Evolutionary conservation across 805 yeast species (phyloP), one percentile per base, ranked within the genome.

Genomic region (Teunomyces aglyptinius): DNA sequence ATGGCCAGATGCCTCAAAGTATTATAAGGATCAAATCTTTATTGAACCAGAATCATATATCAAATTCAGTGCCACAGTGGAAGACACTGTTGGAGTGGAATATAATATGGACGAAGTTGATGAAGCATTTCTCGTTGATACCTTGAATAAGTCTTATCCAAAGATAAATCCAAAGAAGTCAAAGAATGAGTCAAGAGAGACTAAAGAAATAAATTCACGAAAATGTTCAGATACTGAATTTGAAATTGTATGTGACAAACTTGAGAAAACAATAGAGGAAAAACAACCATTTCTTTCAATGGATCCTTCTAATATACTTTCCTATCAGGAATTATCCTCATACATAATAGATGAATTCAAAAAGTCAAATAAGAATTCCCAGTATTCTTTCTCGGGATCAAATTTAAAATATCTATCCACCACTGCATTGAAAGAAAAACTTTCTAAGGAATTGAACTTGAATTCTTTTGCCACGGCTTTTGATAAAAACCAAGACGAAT

Each of bases 41-140:
- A 63, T 63, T 3, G 84, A 82, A 50, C 96, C 98, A 0, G 81
- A 81, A 16, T 75, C 86, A 8, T 92, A 90, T 62, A 87, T 94
- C 47, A 85, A 89, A 56, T 88, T 88, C 56, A 86, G 96, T 35
- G 95, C 96, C 4, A 92, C 97, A 0, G 94, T 92, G n/a, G 98
- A 94, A 60, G 98, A 94, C 62, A 87, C 96, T 18, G 76, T 82
- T 15, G 97, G 97, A 1, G 82, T 86, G 39, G 82, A 82, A 15
- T 94, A 91, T 67, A 84, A 84, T 65, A 81, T 94, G 86, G 98
- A 94, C 67, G 98, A 92, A 64, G 76, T 57, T 6, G 99, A 94
- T 66, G 95, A 83, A 28, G 80, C 65, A 48, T 92, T 85, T 58
- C 66, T 89, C 42, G 63, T 58, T 2, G 60, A 70, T 10, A 53